A percentile compares a stretch with the other conserved stretches of the same genome.
Conservation (phyloP, 2,329 filamentous ascomycete species). For the Grosmannia serpens region DNA sequence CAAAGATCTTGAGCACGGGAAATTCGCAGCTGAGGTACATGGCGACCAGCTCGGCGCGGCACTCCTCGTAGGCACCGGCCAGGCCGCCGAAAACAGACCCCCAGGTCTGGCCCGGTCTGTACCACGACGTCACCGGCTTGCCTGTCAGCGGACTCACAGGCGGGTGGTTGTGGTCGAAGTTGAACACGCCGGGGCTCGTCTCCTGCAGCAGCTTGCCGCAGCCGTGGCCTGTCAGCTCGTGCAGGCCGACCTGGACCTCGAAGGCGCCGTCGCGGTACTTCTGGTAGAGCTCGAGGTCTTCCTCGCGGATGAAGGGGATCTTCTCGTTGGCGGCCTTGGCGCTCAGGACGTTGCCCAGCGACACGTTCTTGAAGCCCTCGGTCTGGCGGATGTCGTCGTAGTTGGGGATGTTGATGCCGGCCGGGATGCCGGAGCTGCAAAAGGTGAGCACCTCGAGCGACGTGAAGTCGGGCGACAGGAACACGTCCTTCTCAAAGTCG, state of each 20-base stretch:
- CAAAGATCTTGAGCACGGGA: conserved; percentile 78
- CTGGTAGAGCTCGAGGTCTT: conserved; percentile 67
- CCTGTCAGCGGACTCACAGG: conserved; percentile 69
- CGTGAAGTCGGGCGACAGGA: conserved; percentile 91
- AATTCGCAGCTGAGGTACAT: conserved; percentile 90
- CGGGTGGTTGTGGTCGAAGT: conserved; percentile 76
- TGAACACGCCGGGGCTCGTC: conserved; percentile 68
- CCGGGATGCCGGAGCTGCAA: conserved; percentile 54
- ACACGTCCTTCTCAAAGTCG: conserved; percentile 93
- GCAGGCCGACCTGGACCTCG: conserved; percentile 90
- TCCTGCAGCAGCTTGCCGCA: conserved; percentile 92
- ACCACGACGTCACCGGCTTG: conserved; percentile 74
- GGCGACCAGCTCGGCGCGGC: conserved; percentile 84
- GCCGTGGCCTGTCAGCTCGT: conserved; percentile 78
- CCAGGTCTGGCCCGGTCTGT: conserved; percentile 94
- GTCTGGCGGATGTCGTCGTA: conserved; percentile 71
- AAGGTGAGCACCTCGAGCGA: conserved; percentile 87
- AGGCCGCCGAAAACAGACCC: conserved; percentile 81
- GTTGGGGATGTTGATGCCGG: conserved; percentile 58
- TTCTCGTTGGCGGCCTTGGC: conserved; percentile 89
- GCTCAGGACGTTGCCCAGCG: conserved; percentile 81
- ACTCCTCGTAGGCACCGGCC: conserved; percentile 86
- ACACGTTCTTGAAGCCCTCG: conserved; percentile 87
- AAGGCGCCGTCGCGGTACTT: conserved; percentile 80
- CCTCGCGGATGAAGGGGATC: conserved; percentile 75